Evolutionary conservation across 148 eudicot species (phyloP).

Genomic region (Beta vulgaris): DNA sequence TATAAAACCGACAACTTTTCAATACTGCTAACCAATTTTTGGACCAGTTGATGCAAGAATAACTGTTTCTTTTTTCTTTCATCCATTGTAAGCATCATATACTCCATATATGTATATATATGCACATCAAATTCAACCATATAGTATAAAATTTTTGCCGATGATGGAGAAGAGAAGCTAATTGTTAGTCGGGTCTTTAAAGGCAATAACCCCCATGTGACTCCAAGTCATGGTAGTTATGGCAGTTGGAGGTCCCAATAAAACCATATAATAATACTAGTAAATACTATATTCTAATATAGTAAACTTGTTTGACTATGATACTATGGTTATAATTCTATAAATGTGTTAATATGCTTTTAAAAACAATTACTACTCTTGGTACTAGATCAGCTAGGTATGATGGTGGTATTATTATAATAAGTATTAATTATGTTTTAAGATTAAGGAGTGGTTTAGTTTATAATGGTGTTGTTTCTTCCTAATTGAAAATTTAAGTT

Average conservation of each 20-base stretch:
- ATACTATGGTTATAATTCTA: no score
- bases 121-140: not conserved
- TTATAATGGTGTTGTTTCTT: slow-evolving; percentile 2
- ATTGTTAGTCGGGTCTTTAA: slow-evolving; percentile 24
- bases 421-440: not conserved
- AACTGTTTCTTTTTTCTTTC: slow-evolving; percentile 4
- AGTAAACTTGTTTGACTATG: no score
- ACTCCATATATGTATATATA: no score
- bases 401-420: no score
- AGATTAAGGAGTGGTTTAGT: not conserved
- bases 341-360: not conserved
- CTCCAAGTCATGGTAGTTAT: slow-evolving; percentile 31
- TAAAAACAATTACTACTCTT: not conserved
- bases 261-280: slow-evolving; percentile 1
- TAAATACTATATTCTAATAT: no score
- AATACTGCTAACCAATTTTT: not conserved
- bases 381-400: no score
- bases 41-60: slow-evolving; percentile 7
- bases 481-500: not conserved
- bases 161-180: no score
- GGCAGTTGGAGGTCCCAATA: slow-evolving; percentile 40
- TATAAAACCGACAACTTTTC: slow-evolving; percentile 13
- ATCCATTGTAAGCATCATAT: not conserved
- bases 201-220: slow-evolving; percentile 29
- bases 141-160: no score